Base-by-base conservation (phyloP, 768 basidiomycete genomes). In the Sporobolomyces phaffii region DNA sequence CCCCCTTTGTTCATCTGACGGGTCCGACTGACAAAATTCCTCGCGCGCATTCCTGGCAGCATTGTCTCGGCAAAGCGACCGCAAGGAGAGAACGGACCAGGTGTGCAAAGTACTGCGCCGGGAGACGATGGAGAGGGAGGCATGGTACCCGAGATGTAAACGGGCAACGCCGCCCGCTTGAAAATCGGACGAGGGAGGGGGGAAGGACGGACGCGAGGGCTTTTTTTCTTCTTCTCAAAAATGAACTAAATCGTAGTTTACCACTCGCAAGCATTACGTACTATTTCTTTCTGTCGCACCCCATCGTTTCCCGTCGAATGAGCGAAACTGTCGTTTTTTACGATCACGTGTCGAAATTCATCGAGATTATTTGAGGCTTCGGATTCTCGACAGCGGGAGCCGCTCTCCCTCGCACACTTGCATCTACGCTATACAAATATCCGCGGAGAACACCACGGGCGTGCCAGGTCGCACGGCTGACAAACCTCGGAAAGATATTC, bases 51-150 rank as follows among this genome's bases (percentile, higher is more conserved):
- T 31, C 44, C 18, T 40, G 28, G 9, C 67, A 69, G 68, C 53
- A 72, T 72, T 58, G 71, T 72, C 26, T 69, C 68, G 20, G 72
- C 72, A 1, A 69, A 68, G 43, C 64, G 72, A n/a, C 64, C 64
- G 36, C 61, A 66, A 41, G 72, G 61, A 41, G 72, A 68, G 41
- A 58, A 59, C 22, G 70, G 70, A 6, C 63, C 64, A 4, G 70
- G 70, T 7, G 58, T 54, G 10, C 58, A 60, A 40, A 43, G 28
- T 22, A 45, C 38, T 53, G 60, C 54, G 0, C 63, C 62, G 5
- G 64, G 43, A 28, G 57, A 52, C 34, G 45, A 60, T 17, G 68
- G 65, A 44, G 65, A 60, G 40, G 60, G 47, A 26, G 65, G 49
- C 38, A 67, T 67, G 65, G 26, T 40, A 47, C 65, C 65, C 33